These are phyloP conservation scores for Chondrus crispus DNA, from an alignment of 23 red algal species.

Conservation along the genomic window DNA sequence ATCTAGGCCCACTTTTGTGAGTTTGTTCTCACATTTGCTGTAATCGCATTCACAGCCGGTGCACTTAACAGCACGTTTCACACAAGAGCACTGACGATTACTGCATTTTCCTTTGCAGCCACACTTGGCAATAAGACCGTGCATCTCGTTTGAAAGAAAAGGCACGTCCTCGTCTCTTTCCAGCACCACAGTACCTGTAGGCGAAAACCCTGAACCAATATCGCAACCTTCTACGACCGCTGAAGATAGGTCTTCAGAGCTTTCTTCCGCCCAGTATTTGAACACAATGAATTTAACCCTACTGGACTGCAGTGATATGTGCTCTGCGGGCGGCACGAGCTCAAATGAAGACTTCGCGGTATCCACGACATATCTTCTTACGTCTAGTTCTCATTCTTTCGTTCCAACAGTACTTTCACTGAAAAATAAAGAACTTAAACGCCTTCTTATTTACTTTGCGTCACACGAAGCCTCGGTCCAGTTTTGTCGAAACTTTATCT, in stretches of 20 bases:
- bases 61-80: not conserved
- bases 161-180: slow-evolving; percentile 6
- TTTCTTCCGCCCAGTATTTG: not conserved
- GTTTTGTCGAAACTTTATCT: too few species aligned
- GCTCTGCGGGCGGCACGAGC: not conserved
- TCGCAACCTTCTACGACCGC: not conserved
- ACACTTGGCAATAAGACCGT: not conserved
- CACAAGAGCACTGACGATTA: slow-evolving; percentile 1
- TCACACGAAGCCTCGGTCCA: too few species aligned
- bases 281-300: not conserved
- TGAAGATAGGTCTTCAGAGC: not conserved
- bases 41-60: not conserved
- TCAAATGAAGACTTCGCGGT: not conserved
- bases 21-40: not conserved
- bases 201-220: not conserved
- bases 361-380: not conserved
- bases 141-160: not conserved
- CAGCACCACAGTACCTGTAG: not conserved
- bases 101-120: not conserved
- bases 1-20: too few species aligned
- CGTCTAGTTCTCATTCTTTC: not conserved
- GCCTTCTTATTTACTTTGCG: too few species aligned
- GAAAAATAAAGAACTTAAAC: too few species aligned
- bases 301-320: not conserved
- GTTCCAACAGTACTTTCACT: not conserved